A percentile compares a stretch with the other conserved stretches of the same genome.
Conservation (phyloP, 2,329 filamentous ascomycete genomes). For the Talaromyces pinophilus region DNA sequence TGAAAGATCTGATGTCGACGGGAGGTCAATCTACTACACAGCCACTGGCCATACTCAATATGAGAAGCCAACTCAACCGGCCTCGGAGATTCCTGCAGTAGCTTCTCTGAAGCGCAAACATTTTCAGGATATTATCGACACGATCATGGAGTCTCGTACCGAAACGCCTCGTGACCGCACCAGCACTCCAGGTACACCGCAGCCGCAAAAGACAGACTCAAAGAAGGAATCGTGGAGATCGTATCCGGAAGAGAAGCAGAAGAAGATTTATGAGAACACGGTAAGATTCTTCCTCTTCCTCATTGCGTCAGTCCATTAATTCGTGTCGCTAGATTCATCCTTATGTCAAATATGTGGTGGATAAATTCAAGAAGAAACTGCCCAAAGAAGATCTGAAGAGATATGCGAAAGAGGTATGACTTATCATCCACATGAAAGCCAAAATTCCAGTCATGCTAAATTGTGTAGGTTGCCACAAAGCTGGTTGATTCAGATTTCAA, state of each 20-base stretch:
- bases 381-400: constrained; percentile 74
- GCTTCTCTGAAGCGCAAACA: constrained; percentile 71
- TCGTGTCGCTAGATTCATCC: constrained; percentile 63
- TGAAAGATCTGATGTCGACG: constrained; percentile 69
- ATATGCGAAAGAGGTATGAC: constrained; percentile 62
- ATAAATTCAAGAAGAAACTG: constrained; percentile 84
- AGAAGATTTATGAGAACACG: constrained; percentile 92
- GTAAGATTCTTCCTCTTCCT: constrained; percentile 51
- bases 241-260: constrained; percentile 73
- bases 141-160: constrained; percentile 62
- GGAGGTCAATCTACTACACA: constrained; percentile 83
- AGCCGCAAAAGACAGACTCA: constrained; percentile 59
- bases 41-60: constrained; percentile 76
- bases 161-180: constrained; percentile 54
- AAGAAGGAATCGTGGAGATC: constrained; percentile 54
- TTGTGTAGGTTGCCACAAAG: constrained; percentile 69
- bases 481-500: constrained; percentile 91
- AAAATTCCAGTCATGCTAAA: not conserved
- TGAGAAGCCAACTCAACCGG: constrained; percentile 71
- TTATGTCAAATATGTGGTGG: constrained; percentile 79
- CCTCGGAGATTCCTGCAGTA: constrained; percentile 64
- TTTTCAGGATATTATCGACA: constrained; percentile 82
- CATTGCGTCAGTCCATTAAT: not conserved
- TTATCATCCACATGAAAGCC: not conserved
- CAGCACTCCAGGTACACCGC: constrained; percentile 65